Evolutionary conservation across 441 rosid genomes (phyloP), one percentile per base, ranked within the genome.

Genomic region (Euphorbia celastroides): DNA sequence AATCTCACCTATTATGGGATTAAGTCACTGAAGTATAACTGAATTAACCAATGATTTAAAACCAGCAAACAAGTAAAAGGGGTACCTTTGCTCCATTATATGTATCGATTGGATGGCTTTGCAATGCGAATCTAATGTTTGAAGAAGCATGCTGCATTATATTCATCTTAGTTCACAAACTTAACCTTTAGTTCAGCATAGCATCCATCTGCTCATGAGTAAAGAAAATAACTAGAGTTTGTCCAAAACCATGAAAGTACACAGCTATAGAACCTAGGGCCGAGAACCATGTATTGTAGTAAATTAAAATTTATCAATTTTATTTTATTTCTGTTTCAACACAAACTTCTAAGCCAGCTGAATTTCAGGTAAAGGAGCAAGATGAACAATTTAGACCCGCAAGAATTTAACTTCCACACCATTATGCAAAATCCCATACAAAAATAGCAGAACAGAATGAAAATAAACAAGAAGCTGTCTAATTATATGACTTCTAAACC

Each of bases 71-170:
- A 38, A 55, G 32, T 30, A 54, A 70, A n/a, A 59, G 10, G 27
- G 27, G 57, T 80, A 91, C 99, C 99, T 95, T 97, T 81, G 92
- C 99, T 68, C 99, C 99, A 50, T 90, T 92, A 63, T 92, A 70
- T 27, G 96, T 85, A 56, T 89, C 81, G 80, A 92, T 94, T 1
- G 97, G 96, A 82, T 91, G 99, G 9, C 5, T 34, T 34, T 34
- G 9, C 99, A 94, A 78, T 92, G 98, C 70, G 92, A 82, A 22
- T 34, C 98, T 94, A 70, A 94, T 94, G 75, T 92, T 98, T 54
- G 98, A 89, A 68, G 99, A 98, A 38, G 98, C 94, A 75, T 98
- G 88, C 98, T 89, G 88, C 64, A 77, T 19, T 54, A 19, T 61
- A 74, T 48, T 48, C 32, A 50, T 38, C 66, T 57, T 19, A 69